Percentiles rank a stretch among this genome's conserved stretches.
These are phyloP conservation scores for Erucastrum elatum DNA, from an alignment of 345 rosid genomes.

Conservation along the genomic window DNA sequence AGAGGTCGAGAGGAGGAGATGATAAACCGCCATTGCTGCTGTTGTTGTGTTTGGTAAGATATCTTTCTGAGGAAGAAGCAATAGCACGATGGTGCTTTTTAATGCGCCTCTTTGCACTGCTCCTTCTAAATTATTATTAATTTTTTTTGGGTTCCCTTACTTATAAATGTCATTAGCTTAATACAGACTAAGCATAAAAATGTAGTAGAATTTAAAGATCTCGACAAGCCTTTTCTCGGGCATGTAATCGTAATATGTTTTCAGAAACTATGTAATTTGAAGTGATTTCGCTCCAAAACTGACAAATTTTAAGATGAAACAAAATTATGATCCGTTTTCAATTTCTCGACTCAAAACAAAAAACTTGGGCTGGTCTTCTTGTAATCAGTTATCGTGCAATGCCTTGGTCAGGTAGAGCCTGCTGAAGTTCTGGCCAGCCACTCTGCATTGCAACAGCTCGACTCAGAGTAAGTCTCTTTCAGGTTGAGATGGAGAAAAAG, in stretches of 20 bases:
- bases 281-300: constrained; percentile 5
- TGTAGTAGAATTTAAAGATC: not conserved
- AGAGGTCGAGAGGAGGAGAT: constrained; percentile 51
- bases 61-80: not conserved
- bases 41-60: not conserved
- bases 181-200: not conserved
- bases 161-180: too few species aligned
- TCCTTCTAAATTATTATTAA: too few species aligned
- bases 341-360: constrained; percentile 15
- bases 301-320: not conserved
- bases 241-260: not conserved
- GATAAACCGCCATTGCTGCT: constrained; percentile 46
- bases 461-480: not conserved
- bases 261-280: not conserved
- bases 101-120: too few species aligned
- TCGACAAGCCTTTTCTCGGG: not conserved
- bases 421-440: constrained; percentile 92
- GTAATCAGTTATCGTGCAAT: constrained; percentile 65
- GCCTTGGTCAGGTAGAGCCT: constrained; percentile 81
- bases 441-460: constrained; percentile 53
- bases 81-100: not conserved
- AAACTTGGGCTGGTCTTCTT: constrained; percentile 9
- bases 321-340: constrained; percentile 11
- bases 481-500: not conserved
- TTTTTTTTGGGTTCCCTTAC: not conserved